Base-by-base conservation (phyloP, 2,329 filamentous ascomycete species). In the Diaporthe sp. region DNA sequence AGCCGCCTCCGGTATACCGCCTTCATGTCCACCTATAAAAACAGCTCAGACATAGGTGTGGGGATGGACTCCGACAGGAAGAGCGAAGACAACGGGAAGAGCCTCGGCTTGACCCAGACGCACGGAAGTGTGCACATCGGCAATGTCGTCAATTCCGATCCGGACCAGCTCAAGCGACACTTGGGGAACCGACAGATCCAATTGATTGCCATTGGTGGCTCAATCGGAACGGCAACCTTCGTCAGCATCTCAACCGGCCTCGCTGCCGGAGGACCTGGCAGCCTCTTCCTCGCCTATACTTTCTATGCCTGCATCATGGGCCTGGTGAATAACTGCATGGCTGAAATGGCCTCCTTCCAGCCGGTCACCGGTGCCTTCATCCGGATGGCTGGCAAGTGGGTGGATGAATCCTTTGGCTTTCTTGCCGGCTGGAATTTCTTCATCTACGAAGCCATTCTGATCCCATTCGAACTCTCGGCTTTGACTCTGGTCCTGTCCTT, bases 311-410 rank as follows among this genome's bases (percentile, higher is more conserved):
- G 84, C 77, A 78, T 92, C 71, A 85, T 93, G 76, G 91, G 84
- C 33, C 83, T 91, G 64, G 89, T 93, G 79, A 93, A 92, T 86
- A 93, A 92, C 79, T 88, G 87, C 76, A 85, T 92, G 75, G 91
- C 91, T 6, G 91, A 93, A 80, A 93, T 93, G 91, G 88, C 85
- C 33, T 86, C 87, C 52, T 89, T 88, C 77, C 90, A 91, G 86
- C 91, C 92, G 28, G 87, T 93, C 58, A 88, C 86, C 58, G 74
- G 91, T 77, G 89, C 89, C 3, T 93, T 92, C 79, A 88, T 93
- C 77, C 89, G 91, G 76, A 86, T 92, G 78, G 90, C 90, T 8
- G 90, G 90, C 30, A 86, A 91, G 77, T 93, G 90, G 89, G 90
- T 91, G 9, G 91, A 93, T 80, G 91, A 92, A 35, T 86, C 91